phyloP scores from a whole-genome alignment of 2,329 filamentous ascomycete species.

The Furcasterigmium furcatum region DNA sequence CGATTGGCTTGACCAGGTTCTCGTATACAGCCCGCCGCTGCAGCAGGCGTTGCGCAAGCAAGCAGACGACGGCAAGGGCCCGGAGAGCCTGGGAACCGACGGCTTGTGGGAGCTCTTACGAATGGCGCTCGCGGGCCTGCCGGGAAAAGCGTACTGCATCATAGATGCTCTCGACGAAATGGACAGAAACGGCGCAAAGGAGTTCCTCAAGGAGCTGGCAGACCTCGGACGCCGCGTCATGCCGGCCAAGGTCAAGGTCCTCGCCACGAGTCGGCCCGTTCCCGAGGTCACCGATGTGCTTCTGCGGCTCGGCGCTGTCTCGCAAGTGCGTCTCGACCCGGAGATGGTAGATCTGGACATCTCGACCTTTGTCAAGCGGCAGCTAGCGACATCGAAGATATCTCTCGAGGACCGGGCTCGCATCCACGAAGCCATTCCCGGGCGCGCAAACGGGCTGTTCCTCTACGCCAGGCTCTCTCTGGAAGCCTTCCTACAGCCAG shows the following conservation, averaged over 20 bases:
- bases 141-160: constrained; percentile 29
- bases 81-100: constrained; percentile 13
- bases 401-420: constrained; percentile 10
- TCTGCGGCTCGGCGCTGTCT: no score
- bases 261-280: constrained; percentile 39
- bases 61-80: neutral
- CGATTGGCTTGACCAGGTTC: constrained; percentile 29
- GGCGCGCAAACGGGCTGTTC: constrained; percentile 37
- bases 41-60: constrained; percentile 17
- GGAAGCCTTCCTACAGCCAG: constrained; percentile 28
- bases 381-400: constrained; percentile 12
- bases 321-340: constrained; percentile 32
- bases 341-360: constrained; percentile 35
- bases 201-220: constrained; percentile 28
- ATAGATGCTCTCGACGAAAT: constrained; percentile 45
- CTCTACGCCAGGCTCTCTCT: constrained; percentile 40
- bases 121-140: constrained; percentile 15
- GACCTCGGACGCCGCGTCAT: constrained; percentile 24
- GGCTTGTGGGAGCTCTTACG: constrained; percentile 26
- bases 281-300: constrained; percentile 23
- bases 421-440: constrained; percentile 26
- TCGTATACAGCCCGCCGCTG: constrained; percentile 24
- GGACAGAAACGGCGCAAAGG: constrained; percentile 29
- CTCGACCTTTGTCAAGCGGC: constrained; percentile 25
- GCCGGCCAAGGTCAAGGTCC: constrained; percentile 30